A percentile compares a stretch with the other conserved stretches of the same genome.
These are phyloP conservation scores for Metschnikowia cubensis DNA, from an alignment of 805 yeast genomes.

Conservation along the genomic window DNA sequence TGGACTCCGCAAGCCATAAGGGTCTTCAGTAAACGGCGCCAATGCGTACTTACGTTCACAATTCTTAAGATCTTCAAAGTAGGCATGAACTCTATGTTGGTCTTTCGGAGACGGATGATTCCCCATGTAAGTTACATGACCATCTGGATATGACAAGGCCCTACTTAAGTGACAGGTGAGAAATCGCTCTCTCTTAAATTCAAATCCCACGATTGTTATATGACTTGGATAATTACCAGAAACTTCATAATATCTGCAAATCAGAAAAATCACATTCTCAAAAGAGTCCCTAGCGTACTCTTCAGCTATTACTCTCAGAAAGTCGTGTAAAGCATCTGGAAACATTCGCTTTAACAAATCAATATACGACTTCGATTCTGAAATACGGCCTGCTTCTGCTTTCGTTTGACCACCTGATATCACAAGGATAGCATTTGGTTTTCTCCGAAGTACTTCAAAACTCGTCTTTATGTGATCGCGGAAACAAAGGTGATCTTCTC, in stretches of 20 bases:
- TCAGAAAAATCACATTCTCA: conserved; percentile 66
- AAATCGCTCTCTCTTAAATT: conserved; percentile 65
- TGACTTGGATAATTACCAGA: conserved; percentile 44
- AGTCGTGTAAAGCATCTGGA: conserved; percentile 1
- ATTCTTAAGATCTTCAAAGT: conserved; percentile 43
- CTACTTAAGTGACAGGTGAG: conserved; percentile 46
- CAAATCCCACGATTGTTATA: conserved; percentile 67
- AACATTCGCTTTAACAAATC: conserved; percentile 36
- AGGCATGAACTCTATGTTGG: conserved; percentile 21
- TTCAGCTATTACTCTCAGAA: conserved; percentile 45
- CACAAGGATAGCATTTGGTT: conserved; percentile 35
- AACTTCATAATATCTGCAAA: conserved; percentile 49
- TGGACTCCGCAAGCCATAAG: conserved; percentile 49
- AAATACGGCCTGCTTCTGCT: conserved; percentile 45
- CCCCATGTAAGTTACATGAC: conserved; percentile 48
- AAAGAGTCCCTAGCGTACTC: conserved; percentile 77
- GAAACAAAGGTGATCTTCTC: conserved; percentile 65
- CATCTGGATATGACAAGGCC: conserved; percentile 42
- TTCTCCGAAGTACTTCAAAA: conserved; percentile 29
- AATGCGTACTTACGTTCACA: conserved; percentile 55
- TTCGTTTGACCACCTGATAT: conserved; percentile 75
- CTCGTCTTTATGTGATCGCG: conserved; percentile 55
- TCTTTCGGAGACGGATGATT: conserved; percentile 50
- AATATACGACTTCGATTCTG: conserved; percentile 61
- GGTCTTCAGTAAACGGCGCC: conserved; percentile 49